phyloP scores from a whole-genome alignment of 1,284 basidiomycete species.

The Peniophora sp. region DNA sequence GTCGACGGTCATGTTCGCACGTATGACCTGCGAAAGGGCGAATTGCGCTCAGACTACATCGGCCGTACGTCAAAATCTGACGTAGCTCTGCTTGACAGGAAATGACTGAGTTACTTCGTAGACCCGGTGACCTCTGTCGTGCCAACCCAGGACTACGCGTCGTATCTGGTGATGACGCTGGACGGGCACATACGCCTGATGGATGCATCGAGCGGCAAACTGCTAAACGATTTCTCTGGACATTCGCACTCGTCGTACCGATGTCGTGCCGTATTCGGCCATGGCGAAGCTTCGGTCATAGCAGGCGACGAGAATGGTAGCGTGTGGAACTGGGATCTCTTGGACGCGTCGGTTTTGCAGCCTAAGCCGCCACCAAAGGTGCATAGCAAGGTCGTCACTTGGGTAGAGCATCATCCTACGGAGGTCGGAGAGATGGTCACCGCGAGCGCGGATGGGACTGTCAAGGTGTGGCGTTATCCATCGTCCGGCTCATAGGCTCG shows the following conservation, averaged over 20 bases:
- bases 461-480: slow-evolving; percentile 69
- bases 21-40: slow-evolving; percentile 91
- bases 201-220: slow-evolving; percentile 76
- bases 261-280: slow-evolving; percentile 77
- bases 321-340: slow-evolving; percentile 89
- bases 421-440: slow-evolving; percentile 80
- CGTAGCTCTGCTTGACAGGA: background rate
- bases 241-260: slow-evolving; percentile 73
- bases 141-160: slow-evolving; percentile 67
- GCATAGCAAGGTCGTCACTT: slow-evolving; percentile 82
- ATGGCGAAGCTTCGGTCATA: slow-evolving; percentile 75
- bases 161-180: slow-evolving; percentile 76
- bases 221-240: slow-evolving; percentile 81
- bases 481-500: slow-evolving; percentile 5
- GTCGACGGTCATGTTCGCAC: slow-evolving; percentile 89
- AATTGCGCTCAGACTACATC: slow-evolving; percentile 82
- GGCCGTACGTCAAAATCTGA: slow-evolving; percentile 56
- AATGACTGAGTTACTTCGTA: slow-evolving; percentile 22
- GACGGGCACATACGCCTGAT: slow-evolving; percentile 84
- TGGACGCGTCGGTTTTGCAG: slow-evolving; percentile 67
- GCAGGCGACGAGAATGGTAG: slow-evolving; percentile 86
- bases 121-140: slow-evolving; percentile 81
- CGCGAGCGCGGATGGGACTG: slow-evolving; percentile 79
- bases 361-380: slow-evolving; percentile 64
- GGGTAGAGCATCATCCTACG: slow-evolving; percentile 85